phyloP scores from a whole-genome alignment of 1,284 basidiomycete species.

The Cutaneotrichosporon arboriforme region DNA sequence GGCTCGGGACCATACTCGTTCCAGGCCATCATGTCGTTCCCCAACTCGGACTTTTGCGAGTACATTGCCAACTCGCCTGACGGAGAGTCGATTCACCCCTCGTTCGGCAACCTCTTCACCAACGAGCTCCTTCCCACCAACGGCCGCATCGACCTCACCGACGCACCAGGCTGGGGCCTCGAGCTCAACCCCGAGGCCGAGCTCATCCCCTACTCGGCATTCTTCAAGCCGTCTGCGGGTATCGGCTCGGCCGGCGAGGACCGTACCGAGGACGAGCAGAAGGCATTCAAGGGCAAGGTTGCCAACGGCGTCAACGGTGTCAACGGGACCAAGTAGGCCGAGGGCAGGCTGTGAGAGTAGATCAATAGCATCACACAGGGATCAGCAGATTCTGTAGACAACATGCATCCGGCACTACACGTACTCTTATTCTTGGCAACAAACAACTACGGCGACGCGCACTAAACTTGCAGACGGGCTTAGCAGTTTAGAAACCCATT shows the following conservation, averaged over 20 bases:
- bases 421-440: too few species aligned
- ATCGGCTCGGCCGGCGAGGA: constrained; percentile 34
- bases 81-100: constrained; percentile 51
- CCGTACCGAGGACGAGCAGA: constrained; percentile 14
- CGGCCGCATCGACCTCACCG: constrained; percentile 50
- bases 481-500: too few species aligned
- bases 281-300: constrained; percentile 9
- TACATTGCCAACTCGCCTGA: constrained; percentile 55
- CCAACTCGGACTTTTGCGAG: constrained; percentile 46
- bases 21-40: constrained; percentile 46
- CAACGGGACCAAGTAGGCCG: constrained; percentile 3
- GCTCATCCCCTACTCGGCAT: constrained; percentile 42
- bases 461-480: too few species aligned
- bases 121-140: constrained; percentile 53
- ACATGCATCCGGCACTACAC: too few species aligned
- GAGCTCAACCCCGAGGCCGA: constrained; percentile 51
- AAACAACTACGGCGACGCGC: too few species aligned
- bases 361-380: too few species aligned
- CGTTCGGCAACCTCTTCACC: constrained; percentile 54
- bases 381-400: too few species aligned
- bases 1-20: constrained; percentile 50
- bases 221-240: constrained; percentile 35
- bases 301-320: constrained; percentile 10
- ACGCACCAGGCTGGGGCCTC: constrained; percentile 53
- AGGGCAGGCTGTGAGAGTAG: too few species aligned